Evolutionary conservation across 208 protist species (phyloP).

Genomic region (Blechomonas ayalai): DNA sequence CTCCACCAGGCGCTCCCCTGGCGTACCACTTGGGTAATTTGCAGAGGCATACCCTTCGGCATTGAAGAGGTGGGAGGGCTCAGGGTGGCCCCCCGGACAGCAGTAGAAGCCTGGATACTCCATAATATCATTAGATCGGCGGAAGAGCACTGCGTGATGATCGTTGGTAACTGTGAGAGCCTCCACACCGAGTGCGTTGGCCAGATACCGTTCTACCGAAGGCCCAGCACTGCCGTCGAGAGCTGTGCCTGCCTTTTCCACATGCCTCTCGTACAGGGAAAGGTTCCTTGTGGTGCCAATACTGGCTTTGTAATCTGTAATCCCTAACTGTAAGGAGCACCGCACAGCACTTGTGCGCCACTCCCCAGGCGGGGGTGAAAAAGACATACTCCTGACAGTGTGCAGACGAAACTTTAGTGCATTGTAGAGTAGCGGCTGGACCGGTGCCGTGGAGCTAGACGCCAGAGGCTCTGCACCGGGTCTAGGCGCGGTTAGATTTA

Average conservation of each 20-base stretch:
- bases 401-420: slow-evolving; percentile 40
- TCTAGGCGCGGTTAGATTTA: not conserved
- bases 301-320: slow-evolving; percentile 45
- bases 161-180: slow-evolving; percentile 24
- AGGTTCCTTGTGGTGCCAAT: slow-evolving; percentile 25
- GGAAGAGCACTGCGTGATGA: slow-evolving; percentile 21
- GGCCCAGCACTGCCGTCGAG: not conserved
- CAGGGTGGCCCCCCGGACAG: slow-evolving; percentile 33
- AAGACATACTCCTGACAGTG: slow-evolving; percentile 1
- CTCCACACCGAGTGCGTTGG: slow-evolving; percentile 39
- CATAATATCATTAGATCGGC: slow-evolving; percentile 17
- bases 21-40: not conserved
- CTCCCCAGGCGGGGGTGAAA: not conserved
- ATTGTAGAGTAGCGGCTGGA: slow-evolving; percentile 23
- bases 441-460: no score
- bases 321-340: slow-evolving; percentile 19
- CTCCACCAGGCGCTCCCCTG: not conserved
- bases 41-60: not conserved
- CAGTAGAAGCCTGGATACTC: slow-evolving; percentile 35
- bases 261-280: slow-evolving; percentile 1
- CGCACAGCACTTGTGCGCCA: not conserved
- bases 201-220: slow-evolving; percentile 9
- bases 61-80: slow-evolving; percentile 25
- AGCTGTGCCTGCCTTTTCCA: not conserved
- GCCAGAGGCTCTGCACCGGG: not conserved